Percentiles rank a stretch among this genome's conserved stretches.
These are phyloP conservation scores for Ascosphaera acerosa DNA, from an alignment of 2,329 filamentous ascomycete species.

Conservation along the genomic window DNA sequence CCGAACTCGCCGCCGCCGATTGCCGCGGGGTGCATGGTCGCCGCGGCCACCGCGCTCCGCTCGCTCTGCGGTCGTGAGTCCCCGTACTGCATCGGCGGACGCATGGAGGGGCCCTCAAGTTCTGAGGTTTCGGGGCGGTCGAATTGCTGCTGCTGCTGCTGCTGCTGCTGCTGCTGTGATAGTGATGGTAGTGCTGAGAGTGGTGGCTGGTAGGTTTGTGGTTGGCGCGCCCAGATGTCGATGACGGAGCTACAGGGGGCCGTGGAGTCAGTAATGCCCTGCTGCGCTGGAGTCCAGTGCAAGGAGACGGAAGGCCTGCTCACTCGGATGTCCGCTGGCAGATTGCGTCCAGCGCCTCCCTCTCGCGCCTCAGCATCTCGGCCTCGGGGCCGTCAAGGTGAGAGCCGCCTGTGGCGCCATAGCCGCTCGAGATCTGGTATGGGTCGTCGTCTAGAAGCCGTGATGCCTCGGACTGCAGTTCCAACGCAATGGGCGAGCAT, in stretches of 20 bases:
- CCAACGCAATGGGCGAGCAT: slow-evolving; percentile 1
- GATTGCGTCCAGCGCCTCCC: slow-evolving; percentile 21
- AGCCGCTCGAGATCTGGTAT: slow-evolving; percentile 20
- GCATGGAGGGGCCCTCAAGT: background rate
- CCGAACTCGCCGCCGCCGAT: slow-evolving; percentile 4
- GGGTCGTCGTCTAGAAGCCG: slow-evolving; percentile 21
- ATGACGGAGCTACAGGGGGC: slow-evolving; percentile 14
- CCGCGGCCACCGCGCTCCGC: background rate
- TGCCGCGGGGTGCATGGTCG: background rate
- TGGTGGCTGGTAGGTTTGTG: slow-evolving; percentile 17
- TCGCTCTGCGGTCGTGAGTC: slow-evolving; percentile 3
- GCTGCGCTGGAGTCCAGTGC: background rate
- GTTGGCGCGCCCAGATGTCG: slow-evolving; percentile 21
- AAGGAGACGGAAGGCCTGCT: slow-evolving; percentile 5
- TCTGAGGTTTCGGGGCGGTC: slow-evolving; percentile 3
- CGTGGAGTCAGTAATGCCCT: background rate
- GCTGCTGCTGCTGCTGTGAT: slow-evolving; percentile 3
- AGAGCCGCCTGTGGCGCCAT: slow-evolving; percentile 16
- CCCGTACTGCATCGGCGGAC: background rate
- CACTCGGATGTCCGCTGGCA: slow-evolving; percentile 24
- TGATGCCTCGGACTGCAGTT: slow-evolving; percentile 16
- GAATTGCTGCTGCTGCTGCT: slow-evolving; percentile 4
- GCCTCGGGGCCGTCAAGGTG: slow-evolving; percentile 16
- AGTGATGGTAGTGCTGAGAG: slow-evolving; percentile 8
- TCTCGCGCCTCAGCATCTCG: slow-evolving; percentile 18